Evolutionary conservation across 345 rosid genomes (phyloP).

Genomic region (Ceriops decandra): DNA sequence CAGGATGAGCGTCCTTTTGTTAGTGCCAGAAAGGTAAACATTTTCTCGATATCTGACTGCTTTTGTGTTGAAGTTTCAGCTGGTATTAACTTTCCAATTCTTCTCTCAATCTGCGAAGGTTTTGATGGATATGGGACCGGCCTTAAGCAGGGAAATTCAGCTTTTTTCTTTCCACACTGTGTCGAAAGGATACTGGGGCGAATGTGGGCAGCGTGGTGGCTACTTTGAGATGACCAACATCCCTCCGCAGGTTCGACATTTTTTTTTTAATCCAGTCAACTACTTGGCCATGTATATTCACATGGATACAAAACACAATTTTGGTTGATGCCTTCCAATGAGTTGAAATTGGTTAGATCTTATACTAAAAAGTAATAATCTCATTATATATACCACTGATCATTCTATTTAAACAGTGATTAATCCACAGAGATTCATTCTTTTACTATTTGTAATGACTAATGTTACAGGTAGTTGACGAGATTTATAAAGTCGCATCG

Average conservation of each 20-base stretch:
- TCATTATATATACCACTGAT: not conserved
- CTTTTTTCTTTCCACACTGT: constrained; percentile 94
- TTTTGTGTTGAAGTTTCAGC: constrained; percentile 14
- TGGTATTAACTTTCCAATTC: constrained; percentile 1
- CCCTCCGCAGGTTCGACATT: constrained; percentile 65
- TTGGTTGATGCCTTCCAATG: no score
- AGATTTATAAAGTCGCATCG: constrained; percentile 92
- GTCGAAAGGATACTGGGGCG: constrained; percentile 99
- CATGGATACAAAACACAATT: not conserved
- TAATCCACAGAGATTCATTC: constrained; percentile 1
- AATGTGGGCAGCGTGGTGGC: constrained; percentile 99
- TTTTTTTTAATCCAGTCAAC: not conserved
- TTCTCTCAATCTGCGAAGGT: constrained; percentile 41
- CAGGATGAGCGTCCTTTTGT: constrained; percentile 95
- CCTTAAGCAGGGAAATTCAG: constrained; percentile 79
- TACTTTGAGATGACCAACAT: constrained; percentile 98
- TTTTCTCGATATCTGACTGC: constrained; percentile 9
- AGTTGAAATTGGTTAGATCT: no score
- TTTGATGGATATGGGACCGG: constrained; percentile 86
- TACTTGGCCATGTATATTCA: not conserved
- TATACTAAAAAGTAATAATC: no score
- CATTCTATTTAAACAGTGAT: constrained; percentile 1
- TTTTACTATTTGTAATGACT: constrained; percentile 15
- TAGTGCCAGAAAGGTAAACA: constrained; percentile 73
- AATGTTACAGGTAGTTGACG: constrained; percentile 74